Base-by-base conservation (phyloP, 2,329 filamentous ascomycete genomes). In the Sphaerulina musiva region DNA sequence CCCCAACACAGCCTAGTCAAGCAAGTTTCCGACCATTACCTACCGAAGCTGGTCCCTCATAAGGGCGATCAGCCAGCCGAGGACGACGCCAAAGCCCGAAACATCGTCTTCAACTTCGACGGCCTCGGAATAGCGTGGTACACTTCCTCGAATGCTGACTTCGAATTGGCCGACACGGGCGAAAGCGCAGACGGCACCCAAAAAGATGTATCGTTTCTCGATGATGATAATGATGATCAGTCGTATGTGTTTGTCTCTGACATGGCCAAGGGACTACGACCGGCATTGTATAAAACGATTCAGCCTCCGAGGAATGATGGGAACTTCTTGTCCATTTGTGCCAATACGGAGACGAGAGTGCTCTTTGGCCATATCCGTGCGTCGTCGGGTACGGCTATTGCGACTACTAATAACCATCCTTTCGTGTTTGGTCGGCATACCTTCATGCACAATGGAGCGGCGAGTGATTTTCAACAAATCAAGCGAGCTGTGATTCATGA, bases 111-210 rank as follows among this genome's bases (percentile, higher is more conserved):
- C 64, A 80, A 80, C 62, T 75, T 80, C 63, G 78, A 81, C 61
- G 78, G 78, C 34, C 68, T 79, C 9, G 78, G 78, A n/a, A 66
- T 80, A 51, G 75, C 75, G 20, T 80, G 77, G 77, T 80, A 80
- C 63, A 78, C 76, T 0, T 60, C 67, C n/a, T 68, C 71, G 8
- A 67, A 69, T n/a, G 67, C 73, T 2, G 70, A 72, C 53, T 78
- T 73, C 59, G 63, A 72, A 64, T 58, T 57, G 48, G 53, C 60
- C 53, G 54, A 59, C 54, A 59, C 60, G 17, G 61, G 58, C 51
- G 58, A 68, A 29, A 63, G 54, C 42, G 55, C 42, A 48, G 65
- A 64, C 58, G 64, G 61, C 31, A 56, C 59, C 60, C 62, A 62
- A 40, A 67, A 64, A 6, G 61, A 65, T 46, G 72, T 62, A 46